These are phyloP conservation scores for Dispira simplex DNA, from an alignment of 192 early-diverging fungal genomes.

Conservation along the genomic window DNA sequence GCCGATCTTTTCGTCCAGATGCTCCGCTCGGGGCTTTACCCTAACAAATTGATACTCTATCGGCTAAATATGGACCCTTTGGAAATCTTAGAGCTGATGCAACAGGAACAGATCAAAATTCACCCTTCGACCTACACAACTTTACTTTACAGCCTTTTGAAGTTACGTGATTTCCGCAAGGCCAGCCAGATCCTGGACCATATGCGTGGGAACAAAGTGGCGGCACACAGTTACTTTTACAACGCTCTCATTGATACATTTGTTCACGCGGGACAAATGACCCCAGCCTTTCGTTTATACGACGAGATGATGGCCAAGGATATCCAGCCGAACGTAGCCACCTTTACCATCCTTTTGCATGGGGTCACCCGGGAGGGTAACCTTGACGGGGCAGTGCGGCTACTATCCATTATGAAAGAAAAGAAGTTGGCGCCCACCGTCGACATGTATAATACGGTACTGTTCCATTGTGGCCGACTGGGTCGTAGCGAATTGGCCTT, in stretches of 20 bases:
- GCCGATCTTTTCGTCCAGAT: constrained; percentile 3
- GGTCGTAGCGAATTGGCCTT: neutral
- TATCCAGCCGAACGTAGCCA: neutral
- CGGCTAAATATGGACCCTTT: neutral
- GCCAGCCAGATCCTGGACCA: neutral
- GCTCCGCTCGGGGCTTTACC: constrained; percentile 9
- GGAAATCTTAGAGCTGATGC: neutral
- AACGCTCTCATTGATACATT: constrained; percentile 10
- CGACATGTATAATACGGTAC: constrained; percentile 3
- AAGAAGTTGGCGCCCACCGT: neutral
- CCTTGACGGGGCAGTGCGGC: neutral
- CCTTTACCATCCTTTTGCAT: neutral
- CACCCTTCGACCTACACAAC: constrained; percentile 2
- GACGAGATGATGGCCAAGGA: constrained; percentile 8
- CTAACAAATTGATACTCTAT: neutral
- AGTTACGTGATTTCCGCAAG: constrained; percentile 2
- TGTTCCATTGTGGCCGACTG: constrained; percentile 4
- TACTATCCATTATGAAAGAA: neutral
- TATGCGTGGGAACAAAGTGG: neutral
- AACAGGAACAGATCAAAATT: neutral
- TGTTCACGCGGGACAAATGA: constrained; percentile 3
- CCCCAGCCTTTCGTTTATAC: constrained; percentile 2
- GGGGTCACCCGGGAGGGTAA: constrained; percentile 7
- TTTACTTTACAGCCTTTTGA: neutral
- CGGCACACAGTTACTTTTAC: constrained; percentile 7